These are phyloP conservation scores for Geotrichum fermentans DNA, from an alignment of 1,139 yeast genomes.

Conservation along the genomic window DNA sequence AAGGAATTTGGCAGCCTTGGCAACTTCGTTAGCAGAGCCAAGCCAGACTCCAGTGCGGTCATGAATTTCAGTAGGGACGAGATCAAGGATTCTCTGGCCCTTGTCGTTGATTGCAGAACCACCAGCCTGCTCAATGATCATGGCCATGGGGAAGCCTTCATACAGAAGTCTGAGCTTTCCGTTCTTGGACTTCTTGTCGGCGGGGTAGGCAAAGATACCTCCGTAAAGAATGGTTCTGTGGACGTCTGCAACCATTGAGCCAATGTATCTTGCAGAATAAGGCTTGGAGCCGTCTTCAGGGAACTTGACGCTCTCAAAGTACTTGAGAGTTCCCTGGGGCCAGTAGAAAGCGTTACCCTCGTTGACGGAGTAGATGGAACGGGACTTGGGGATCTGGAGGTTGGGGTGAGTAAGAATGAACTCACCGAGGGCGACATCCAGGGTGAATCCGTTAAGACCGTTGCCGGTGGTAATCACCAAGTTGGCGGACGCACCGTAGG, in stretches of 20 bases:
- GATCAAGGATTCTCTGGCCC: constrained; percentile 83
- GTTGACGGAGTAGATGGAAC: constrained; percentile 84
- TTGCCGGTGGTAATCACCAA: constrained; percentile 85
- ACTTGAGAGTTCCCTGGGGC: constrained; percentile 65
- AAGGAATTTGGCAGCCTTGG: constrained; percentile 45
- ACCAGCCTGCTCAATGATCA: constrained; percentile 93
- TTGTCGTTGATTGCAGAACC: constrained; percentile 87
- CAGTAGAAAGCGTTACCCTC: constrained; percentile 92
- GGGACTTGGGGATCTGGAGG: constrained; percentile 58
- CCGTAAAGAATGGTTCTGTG: constrained; percentile 95
- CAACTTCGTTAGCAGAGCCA: constrained; percentile 80
- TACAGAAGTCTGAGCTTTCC: constrained; percentile 89
- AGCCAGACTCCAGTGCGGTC: constrained; percentile 93
- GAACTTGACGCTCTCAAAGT: constrained; percentile 67
- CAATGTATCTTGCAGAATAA: constrained; percentile 89
- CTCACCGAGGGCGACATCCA: constrained; percentile 90
- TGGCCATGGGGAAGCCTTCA: constrained; percentile 98
- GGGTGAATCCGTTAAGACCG: constrained; percentile 92
- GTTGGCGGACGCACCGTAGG: constrained; percentile 98
- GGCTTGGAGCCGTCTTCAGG: constrained; percentile 74
- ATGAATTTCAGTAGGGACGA: constrained; percentile 84
- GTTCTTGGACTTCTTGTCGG: constrained; percentile 80
- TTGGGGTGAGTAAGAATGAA: constrained; percentile 86
- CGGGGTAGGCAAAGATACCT: constrained; percentile 94
- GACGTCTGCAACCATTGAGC: constrained; percentile 98